Percentiles rank a stretch among this genome's conserved stretches.
These are phyloP conservation scores for Kuraishia ogatae DNA, from an alignment of 805 yeast species.

Conservation along the genomic window DNA sequence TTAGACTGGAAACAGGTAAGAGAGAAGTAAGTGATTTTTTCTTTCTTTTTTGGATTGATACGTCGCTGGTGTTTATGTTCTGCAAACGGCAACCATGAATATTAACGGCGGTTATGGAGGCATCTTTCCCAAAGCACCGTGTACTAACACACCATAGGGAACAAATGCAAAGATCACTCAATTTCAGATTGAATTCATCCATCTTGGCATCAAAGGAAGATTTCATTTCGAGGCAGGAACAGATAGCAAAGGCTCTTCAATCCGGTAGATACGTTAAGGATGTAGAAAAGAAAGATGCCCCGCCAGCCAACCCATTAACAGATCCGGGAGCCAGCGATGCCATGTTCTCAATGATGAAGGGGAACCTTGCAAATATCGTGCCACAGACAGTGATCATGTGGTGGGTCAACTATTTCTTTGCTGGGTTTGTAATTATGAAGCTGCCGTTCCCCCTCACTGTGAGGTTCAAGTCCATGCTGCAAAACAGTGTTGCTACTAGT, in stretches of 20 bases:
- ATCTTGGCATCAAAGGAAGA: constrained; percentile 36
- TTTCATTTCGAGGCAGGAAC: constrained; percentile 43
- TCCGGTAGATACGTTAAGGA: constrained; percentile 50
- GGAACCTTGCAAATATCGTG: constrained; percentile 71
- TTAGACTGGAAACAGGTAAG: constrained; percentile 41
- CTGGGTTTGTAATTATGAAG: constrained; percentile 81
- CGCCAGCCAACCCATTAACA: constrained; percentile 49
- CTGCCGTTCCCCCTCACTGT: constrained; percentile 88
- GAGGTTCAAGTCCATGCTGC: constrained; percentile 88
- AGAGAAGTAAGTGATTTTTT: constrained; percentile 31
- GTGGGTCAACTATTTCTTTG: constrained; percentile 87
- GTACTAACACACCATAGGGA: constrained; percentile 27
- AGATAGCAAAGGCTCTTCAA: constrained; percentile 37
- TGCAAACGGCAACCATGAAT: too few relatives aligned
- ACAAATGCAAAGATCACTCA: constrained; percentile 48
- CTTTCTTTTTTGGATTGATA: too few relatives aligned
- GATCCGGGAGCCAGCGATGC: constrained; percentile 70
- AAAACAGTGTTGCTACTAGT: constrained; percentile 74
- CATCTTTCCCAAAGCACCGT: too few relatives aligned
- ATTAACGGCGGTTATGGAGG: too few relatives aligned
- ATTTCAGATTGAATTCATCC: constrained; percentile 45
- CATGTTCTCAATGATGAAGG: constrained; percentile 69
- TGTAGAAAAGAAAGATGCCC: constrained; percentile 24
- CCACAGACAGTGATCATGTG: constrained; percentile 95
- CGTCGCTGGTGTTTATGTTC: too few relatives aligned